Evolutionary conservation across 2,329 filamentous ascomycete genomes (phyloP).

Genomic region (Epichloe brachyelytri): DNA sequence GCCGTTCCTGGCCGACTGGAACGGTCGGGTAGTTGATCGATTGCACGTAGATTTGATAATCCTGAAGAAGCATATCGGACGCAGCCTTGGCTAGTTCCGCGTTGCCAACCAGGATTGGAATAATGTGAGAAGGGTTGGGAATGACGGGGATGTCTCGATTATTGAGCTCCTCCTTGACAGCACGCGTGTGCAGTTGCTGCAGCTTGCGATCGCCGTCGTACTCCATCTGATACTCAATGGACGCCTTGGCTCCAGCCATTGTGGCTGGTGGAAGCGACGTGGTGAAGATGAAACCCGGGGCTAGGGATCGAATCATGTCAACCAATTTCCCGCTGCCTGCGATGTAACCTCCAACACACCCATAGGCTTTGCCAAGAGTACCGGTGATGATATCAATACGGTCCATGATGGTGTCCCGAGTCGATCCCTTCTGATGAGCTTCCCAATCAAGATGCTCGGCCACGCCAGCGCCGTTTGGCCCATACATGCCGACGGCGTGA

Average conservation of each 20-base stretch:
- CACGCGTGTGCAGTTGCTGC: constrained; percentile 91
- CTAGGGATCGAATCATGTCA: constrained; percentile 85
- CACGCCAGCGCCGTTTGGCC: constrained; percentile 86
- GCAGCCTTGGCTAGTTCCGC: constrained; percentile 86
- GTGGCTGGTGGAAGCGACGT: constrained; percentile 90
- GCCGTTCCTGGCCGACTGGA: constrained; percentile 90
- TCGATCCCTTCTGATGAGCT: constrained; percentile 61
- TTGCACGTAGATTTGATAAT: constrained; percentile 93
- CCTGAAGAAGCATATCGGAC: constrained; percentile 78
- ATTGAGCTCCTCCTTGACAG: constrained; percentile 74
- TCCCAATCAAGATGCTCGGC: constrained; percentile 96
- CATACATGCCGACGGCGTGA: constrained; percentile 98
- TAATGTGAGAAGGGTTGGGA: constrained; percentile 92
- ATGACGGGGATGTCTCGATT: constrained; percentile 87
- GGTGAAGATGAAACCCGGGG: constrained; percentile 97
- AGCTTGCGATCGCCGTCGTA: constrained; percentile 79
- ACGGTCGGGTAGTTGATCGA: constrained; percentile 99
- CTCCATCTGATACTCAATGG: constrained; percentile 86
- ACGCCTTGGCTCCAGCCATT: constrained; percentile 85
- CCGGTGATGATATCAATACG: constrained; percentile 96
- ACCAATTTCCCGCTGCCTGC: constrained; percentile 78
- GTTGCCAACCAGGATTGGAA: constrained; percentile 87
- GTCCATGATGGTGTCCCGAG: constrained; percentile 80
- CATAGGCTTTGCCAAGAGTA: constrained; percentile 94
- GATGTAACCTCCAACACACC: constrained; percentile 95